Conservation (phyloP, 768 basidiomycete genomes). For the Mycena leptocephala region DNA sequence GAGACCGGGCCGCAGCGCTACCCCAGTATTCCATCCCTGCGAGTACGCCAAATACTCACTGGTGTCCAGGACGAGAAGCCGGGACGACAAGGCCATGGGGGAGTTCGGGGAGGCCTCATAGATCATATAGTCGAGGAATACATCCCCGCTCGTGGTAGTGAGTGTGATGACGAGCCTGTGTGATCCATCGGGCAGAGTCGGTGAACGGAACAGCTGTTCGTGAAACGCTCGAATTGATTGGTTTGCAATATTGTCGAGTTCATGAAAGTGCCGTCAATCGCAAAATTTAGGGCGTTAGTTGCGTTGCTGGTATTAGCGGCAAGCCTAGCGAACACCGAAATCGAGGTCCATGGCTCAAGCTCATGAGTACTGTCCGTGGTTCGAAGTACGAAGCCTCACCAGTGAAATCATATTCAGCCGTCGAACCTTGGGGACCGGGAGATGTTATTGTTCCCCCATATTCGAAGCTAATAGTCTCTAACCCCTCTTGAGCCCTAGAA, state of each 20-base stretch:
- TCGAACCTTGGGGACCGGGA: neutral
- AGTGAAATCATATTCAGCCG: neutral
- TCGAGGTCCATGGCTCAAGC: neutral
- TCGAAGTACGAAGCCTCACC: neutral
- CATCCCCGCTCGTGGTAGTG: neutral
- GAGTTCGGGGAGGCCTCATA: conserved; percentile 1
- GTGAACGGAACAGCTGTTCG: neutral
- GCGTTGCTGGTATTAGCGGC: neutral
- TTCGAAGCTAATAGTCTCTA: neutral
- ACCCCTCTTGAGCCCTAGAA: neutral
- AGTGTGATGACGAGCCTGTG: conserved; percentile 1
- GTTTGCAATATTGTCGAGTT: neutral
- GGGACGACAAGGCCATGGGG: neutral
- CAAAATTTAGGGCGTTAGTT: neutral
- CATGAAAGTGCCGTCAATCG: neutral
- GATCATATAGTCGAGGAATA: conserved; percentile 1
- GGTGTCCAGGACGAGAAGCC: neutral
- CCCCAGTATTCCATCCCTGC: neutral
- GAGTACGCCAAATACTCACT: conserved; percentile 2
- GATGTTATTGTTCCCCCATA: neutral
- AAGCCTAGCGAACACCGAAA: neutral
- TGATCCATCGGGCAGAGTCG: neutral
- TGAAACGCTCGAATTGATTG: neutral
- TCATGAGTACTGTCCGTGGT: neutral
- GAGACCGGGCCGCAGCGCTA: neutral